Base-by-base conservation (phyloP, 2,329 filamentous ascomycete species). In the Harringtonia lauricola region DNA sequence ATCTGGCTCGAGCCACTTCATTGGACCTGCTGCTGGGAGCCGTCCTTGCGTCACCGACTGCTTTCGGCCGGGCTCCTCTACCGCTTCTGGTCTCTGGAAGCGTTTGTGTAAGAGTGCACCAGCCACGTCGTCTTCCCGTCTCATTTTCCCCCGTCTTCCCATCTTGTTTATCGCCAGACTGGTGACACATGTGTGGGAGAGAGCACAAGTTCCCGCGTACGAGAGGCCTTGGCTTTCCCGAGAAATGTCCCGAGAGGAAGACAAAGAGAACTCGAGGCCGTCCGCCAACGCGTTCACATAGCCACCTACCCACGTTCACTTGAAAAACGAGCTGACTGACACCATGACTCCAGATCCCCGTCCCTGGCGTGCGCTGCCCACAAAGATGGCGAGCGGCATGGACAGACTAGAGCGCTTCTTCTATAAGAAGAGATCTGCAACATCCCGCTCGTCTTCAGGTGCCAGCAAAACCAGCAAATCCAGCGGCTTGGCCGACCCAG, bases 351-450 rank as follows among this genome's bases (percentile, higher is more conserved):
- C 24, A 28, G 22, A 37, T 28, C 21, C 21, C 8, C 21, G 8
- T 36, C 44, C 33, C 41, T 41, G 22, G 31, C 42, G 28, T 31
- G 28, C 43, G 10, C 19, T 43, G 19, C 34, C 43, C 24, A 17
- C 46, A 45, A 64, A 49, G 42, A 72, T 75, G 71, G 62, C 70
- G 42, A 67, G 63, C 52, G 60, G 69, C 13, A 60, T 74, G 36
- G 70, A 71, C 48, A 61, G 52, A 45, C 57, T 77, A 36, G 72
- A 76, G 59, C 65, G 63, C 52, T 62, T 76, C 49, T 76, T 78
- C 55, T 64, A 64, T 43, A 74, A 65, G 53, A 64, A 55, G 54
- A 65, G 55, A 49, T 47, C 55, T 31, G 51, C 47, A 15, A 36
- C 53, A 36, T 26, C 24, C 24, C 41, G 42, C 39, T 51, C 47